A percentile compares a stretch with the other conserved stretches of the same genome.
Conservation (phyloP, 179 eudicot species). For the Actinidia arguta region DNA sequence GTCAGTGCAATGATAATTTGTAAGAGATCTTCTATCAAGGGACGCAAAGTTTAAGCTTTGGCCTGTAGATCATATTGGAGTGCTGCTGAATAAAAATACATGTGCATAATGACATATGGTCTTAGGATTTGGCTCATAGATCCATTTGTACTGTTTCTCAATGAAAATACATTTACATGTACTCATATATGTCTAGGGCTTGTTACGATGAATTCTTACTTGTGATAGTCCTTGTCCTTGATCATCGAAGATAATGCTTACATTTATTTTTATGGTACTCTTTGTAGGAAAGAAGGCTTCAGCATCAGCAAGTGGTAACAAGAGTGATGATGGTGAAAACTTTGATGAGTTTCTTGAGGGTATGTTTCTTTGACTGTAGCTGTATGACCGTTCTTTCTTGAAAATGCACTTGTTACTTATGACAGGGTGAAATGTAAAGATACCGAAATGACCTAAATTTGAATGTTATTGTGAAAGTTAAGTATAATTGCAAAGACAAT, state of each 20-base stretch:
- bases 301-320: conserved; percentile 30
- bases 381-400: not conserved
- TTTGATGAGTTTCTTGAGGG: conserved; percentile 82
- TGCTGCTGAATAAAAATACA: not conserved
- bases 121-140: not conserved
- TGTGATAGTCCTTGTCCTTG: not conserved
- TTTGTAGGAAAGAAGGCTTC: conserved; percentile 48
- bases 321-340: conserved; percentile 50
- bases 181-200: too few species aligned
- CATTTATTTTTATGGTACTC: not conserved
- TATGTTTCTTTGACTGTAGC: conserved; percentile 70
- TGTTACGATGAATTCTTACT: not conserved
- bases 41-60: not conserved
- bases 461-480: not conserved
- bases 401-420: not conserved
- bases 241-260: not conserved
- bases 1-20: not conserved
- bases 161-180: too few species aligned
- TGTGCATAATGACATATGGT: not conserved
- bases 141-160: not conserved
- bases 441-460: not conserved
- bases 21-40: not conserved
- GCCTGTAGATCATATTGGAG: not conserved
- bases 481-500: not conserved
- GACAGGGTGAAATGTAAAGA: not conserved